phyloP scores from a whole-genome alignment of 164 flowering plant species.

The Sextonia rubra region DNA sequence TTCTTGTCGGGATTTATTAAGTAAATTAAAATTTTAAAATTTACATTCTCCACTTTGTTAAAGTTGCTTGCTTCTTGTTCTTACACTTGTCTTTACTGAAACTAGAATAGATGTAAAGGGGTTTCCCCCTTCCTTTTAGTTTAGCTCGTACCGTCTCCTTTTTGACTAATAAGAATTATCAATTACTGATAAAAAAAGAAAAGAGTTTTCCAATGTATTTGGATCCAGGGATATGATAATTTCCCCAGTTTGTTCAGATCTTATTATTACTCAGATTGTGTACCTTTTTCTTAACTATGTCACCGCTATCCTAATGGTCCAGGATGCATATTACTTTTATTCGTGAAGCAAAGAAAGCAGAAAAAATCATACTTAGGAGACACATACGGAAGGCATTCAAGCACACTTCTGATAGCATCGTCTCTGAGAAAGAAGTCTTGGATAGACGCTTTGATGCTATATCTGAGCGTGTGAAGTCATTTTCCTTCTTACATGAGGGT shows the following conservation, averaged over 20 bases:
- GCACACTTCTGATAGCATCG: constrained; percentile 21
- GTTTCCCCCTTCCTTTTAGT: too few relatives aligned
- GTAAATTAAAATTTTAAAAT: too few relatives aligned
- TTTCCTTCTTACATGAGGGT: constrained; percentile 43
- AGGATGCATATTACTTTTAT: constrained; percentile 55
- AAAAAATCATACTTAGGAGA: constrained; percentile 32
- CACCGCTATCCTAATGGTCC: not conserved
- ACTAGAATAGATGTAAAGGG: too few relatives aligned
- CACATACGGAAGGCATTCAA: constrained; percentile 14
- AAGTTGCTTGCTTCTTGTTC: too few relatives aligned
- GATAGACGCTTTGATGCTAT: constrained; percentile 56
- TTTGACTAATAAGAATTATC: too few relatives aligned
- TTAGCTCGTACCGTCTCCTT: too few relatives aligned
- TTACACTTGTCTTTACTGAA: too few relatives aligned
- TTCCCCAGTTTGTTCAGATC: not conserved
- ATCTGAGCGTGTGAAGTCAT: constrained; percentile 56
- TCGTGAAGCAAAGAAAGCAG: constrained; percentile 38
- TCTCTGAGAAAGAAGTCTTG: constrained; percentile 40
- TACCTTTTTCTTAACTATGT: not conserved
- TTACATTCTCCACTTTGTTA: too few relatives aligned
- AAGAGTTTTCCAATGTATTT: too few relatives aligned
- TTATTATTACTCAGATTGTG: not conserved
- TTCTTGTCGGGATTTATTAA: too few relatives aligned
- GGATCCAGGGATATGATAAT: not conserved
- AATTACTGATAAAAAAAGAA: too few relatives aligned